phyloP scores from a whole-genome alignment of 169 alveolate species.

The Fabrea salina region DNA sequence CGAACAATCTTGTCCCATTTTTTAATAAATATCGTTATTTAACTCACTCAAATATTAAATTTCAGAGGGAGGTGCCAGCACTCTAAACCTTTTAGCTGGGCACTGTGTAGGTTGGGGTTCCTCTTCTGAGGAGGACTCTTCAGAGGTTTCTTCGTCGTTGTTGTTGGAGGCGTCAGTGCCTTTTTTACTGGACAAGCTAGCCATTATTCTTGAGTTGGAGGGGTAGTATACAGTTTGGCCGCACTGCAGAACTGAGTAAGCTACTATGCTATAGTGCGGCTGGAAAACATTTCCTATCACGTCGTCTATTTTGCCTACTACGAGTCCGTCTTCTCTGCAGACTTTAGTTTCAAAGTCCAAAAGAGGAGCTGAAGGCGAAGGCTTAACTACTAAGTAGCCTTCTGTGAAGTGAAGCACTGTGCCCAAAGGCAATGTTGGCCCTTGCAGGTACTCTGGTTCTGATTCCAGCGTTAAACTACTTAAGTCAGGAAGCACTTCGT shows the following conservation, averaged over 20 bases:
- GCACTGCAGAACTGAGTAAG: background rate
- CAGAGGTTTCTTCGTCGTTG: conserved; percentile 30
- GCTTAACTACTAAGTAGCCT: background rate
- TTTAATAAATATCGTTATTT: no score
- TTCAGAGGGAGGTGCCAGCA: no score
- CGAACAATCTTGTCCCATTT: conserved; percentile 26
- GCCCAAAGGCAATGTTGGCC: background rate
- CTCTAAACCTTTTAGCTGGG: no score
- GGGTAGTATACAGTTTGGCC: conserved; percentile 4
- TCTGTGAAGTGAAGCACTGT: conserved; percentile 8
- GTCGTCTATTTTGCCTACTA: conserved; percentile 20
- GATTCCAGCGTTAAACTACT: background rate
- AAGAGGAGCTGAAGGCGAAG: conserved; percentile 21
- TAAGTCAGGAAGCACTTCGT: conserved; percentile 1
- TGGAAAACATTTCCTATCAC: conserved; percentile 23
- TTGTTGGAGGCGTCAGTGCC: conserved; percentile 32
- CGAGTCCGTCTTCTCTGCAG: background rate
- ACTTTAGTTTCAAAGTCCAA: background rate
- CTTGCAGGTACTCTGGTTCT: background rate
- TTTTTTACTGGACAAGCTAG: background rate
- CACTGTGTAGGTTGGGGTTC: no score
- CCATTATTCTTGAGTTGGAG: background rate
- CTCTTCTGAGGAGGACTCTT: conserved; percentile 10
- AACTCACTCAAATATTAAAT: no score
- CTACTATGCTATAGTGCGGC: background rate